Conservation (phyloP, 345 rosid species). For the Populus euphratica region DNA sequence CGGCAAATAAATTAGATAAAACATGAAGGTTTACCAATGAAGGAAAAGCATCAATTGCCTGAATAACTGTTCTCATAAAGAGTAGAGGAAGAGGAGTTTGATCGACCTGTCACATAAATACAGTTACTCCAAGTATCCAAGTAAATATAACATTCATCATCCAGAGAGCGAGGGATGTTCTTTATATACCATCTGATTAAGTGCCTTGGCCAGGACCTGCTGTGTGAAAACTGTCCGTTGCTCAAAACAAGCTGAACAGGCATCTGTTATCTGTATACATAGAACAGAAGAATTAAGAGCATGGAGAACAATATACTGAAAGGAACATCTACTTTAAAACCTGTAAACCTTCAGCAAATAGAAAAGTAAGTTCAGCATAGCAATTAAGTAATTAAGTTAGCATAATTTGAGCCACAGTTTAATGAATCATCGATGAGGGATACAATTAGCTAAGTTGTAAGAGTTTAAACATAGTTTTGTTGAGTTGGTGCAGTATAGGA, state of each 20-base stretch:
- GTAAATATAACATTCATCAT: not conserved
- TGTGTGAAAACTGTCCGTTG: slow-evolving; percentile 94
- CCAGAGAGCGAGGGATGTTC: not conserved
- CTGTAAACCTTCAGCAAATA: not conserved
- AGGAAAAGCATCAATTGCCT: slow-evolving; percentile 94
- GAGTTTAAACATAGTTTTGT: not conserved
- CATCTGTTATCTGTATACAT: slow-evolving; percentile 76
- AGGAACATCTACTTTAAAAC: not conserved
- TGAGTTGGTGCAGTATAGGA: not conserved
- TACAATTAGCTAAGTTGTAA: not conserved
- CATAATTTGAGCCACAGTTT: no score
- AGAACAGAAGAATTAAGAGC: not conserved
- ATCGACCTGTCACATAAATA: slow-evolving; percentile 67
- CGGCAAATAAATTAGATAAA: not conserved
- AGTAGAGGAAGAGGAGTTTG: slow-evolving; percentile 84
- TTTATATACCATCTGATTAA: slow-evolving; percentile 79
- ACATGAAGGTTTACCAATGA: slow-evolving; percentile 51
- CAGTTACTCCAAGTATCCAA: slow-evolving; percentile 16
- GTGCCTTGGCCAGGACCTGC: slow-evolving; percentile 94
- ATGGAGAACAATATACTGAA: not conserved
- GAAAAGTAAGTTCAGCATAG: no score
- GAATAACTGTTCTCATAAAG: slow-evolving; percentile 98
- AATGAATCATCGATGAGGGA: not conserved
- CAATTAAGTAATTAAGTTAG: no score
- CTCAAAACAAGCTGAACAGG: slow-evolving; percentile 94